Base-by-base conservation (phyloP, 2,329 filamentous ascomycete genomes). In the Hypoxylon sp. region DNA sequence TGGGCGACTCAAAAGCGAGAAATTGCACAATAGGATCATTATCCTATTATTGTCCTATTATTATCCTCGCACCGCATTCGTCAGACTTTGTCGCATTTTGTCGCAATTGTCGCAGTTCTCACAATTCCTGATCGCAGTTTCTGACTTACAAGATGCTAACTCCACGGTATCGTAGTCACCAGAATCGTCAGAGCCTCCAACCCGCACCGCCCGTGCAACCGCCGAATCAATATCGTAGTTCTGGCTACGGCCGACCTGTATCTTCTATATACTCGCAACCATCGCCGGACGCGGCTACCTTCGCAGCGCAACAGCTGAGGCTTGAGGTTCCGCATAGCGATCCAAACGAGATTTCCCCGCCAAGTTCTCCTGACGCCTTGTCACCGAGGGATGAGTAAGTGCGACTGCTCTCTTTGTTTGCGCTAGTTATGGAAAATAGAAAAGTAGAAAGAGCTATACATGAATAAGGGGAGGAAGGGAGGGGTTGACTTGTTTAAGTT, bases 201-300 rank as follows among this genome's bases (percentile, higher is more conserved):
- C 63, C 71, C 5, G 73, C 75, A 31, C 75, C 79, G 58, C 71
- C 79, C 9, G 74, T 76, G 31, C 76, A 76, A 65, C 69, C 78
- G 26, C 79, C 78, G 35, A 76, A 75, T 66, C 73, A 68, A 55
- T 72, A 74, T 69, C 78, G 74, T 64, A 74, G 72, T 65, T 78
- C 80, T 35, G 77, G 75, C 59, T 81, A 75, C 67, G 74, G 80
- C 69, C 84, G 85, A 44, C 84, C 86, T n/a, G 72, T 82, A 5
- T 91, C 90, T 33, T 91, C 90, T 14, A 72, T 89, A 51, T 91
- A 92, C 76, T 88, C 89, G 50, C 84, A 87, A 76, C 84, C 82
- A 48, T 87, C 84, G 67, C 84, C 84, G 13, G 75, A 77, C 29
- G 76, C 75, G 10, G 73, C 78, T 13, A 74, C 70, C 47, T 80